Base-by-base conservation (phyloP, 345 rosid species). In the Eucalyptus guilfoylei region DNA sequence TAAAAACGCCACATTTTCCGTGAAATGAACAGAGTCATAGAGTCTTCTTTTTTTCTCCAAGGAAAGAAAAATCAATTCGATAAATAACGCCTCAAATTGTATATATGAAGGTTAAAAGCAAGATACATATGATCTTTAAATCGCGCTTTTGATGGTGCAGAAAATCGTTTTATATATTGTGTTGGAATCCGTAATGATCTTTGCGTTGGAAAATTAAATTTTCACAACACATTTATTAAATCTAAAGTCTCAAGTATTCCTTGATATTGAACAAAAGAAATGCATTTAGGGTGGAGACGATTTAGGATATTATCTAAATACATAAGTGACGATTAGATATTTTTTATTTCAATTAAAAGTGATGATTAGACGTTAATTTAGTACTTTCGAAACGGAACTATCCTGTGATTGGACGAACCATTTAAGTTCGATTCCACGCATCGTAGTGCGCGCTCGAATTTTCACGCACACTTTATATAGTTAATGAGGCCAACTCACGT, bases 1-100 rank as follows among this genome's bases (percentile, higher is more conserved):
- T 49, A 49, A 1, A 49, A 49, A 49, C 0, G 1, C 7, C 52
- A 49, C 19, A 6, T 49, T 49, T 49, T 49, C 17, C 1, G 6
- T 0, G 1, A 49, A 49, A 15, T 3, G 8, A 49, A 49, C 0
- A 49, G 19, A 49, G 19, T 49, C 52, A 49, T 49, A 49, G 8
- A 49, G 52, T 49, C 58, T 21, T 52, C 7, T 52, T 52, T 1
- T 52, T 52, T 52, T 0, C 11, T 62, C 32, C 32, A 60, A 5
- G 30, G 15, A 62, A 30, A 30, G n/a, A 28, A 14, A 64, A 30
- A 64, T n/a, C 34, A 14, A n/a, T 64, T n/a, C 3, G 10, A 64
- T n/a, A 64, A n/a, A n/a, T 64, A n/a, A n/a, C 37, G 37, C 11
- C 21, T 64, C 76, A 64, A 64, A 14, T 64, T 64, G 5, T 14